These are phyloP conservation scores for Triticum monococcum DNA, from an alignment of 176 grass and related monocot genomes.

Conservation along the genomic window DNA sequence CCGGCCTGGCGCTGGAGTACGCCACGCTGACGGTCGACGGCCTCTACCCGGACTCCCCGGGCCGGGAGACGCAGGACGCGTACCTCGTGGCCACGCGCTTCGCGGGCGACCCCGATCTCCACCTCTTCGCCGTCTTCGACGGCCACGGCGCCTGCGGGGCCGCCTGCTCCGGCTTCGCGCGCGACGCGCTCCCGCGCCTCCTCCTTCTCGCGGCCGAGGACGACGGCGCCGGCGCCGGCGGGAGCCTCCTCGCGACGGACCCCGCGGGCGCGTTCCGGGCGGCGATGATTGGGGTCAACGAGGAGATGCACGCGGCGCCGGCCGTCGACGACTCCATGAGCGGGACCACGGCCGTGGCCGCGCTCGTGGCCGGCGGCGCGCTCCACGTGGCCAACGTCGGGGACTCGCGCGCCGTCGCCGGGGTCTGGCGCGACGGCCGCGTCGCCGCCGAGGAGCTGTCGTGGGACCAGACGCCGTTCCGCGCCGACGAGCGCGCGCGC, in stretches of 20 bases:
- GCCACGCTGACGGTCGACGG: slow-evolving; percentile 64
- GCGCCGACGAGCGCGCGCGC: slow-evolving; percentile 84
- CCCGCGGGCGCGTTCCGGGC: slow-evolving; percentile 52
- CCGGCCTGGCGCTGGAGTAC: slow-evolving; percentile 58
- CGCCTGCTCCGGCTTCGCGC: slow-evolving; percentile 65
- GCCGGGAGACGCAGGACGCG: slow-evolving; percentile 79
- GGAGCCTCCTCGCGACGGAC: slow-evolving; percentile 31
- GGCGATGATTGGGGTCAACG: slow-evolving; percentile 59
- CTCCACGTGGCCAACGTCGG: slow-evolving; percentile 93
- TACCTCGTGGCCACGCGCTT: slow-evolving; percentile 58
- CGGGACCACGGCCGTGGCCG: slow-evolving; percentile 88
- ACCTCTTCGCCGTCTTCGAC: slow-evolving; percentile 94
- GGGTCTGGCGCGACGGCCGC: slow-evolving; percentile 48
- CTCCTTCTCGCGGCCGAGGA: slow-evolving; percentile 27
- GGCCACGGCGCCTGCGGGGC: slow-evolving; percentile 73
- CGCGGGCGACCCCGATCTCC: slow-evolving; percentile 62
- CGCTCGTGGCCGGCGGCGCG: slow-evolving; percentile 50
- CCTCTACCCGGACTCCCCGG: slow-evolving; percentile 75
- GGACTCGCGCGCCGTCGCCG: slow-evolving; percentile 81
- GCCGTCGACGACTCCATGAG: slow-evolving; percentile 91
- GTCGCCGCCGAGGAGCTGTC: slow-evolving; percentile 81
- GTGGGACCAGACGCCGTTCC: slow-evolving; percentile 94
- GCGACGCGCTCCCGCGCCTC: slow-evolving; percentile 56
- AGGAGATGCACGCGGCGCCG: slow-evolving; percentile 61
- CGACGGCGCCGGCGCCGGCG: neutral